Conservation (phyloP, 2,329 filamentous ascomycete genomes). For the Ilyonectria sp. region DNA sequence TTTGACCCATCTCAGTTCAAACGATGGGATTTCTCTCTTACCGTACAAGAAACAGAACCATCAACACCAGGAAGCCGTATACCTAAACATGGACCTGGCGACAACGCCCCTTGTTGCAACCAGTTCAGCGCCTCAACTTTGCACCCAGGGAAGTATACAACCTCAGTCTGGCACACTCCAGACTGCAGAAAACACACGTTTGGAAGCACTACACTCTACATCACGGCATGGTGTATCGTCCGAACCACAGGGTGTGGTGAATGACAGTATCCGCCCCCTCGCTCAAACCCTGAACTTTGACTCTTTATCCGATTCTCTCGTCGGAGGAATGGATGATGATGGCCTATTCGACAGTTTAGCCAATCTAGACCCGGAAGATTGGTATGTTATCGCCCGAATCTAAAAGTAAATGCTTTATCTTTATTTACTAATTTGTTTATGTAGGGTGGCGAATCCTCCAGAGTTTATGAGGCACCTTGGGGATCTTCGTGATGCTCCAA, state of each 20-base stretch:
- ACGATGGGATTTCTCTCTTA: not conserved
- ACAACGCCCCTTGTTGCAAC: no score
- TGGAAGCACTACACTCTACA: not conserved
- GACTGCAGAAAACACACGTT: not conserved
- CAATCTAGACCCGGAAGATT: constrained; percentile 26
- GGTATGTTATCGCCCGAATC: constrained; percentile 12
- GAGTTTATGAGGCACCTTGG: constrained; percentile 33
- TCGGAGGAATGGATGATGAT: constrained; percentile 12
- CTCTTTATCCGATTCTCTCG: not conserved
- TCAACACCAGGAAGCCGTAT: not conserved
- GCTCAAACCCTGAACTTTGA: not conserved
- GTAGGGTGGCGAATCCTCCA: constrained; percentile 27
- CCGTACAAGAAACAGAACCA: not conserved
- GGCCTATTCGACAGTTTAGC: constrained; percentile 31
- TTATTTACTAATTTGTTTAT: constrained; percentile 1
- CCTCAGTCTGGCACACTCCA: not conserved
- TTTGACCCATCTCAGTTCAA: not conserved
- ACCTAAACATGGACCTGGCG: not conserved
- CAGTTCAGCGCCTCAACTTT: not conserved
- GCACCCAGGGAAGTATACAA: not conserved
- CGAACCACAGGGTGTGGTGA: not conserved
- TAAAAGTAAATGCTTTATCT: not conserved
- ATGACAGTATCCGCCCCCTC: not conserved
- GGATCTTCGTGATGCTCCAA: constrained; percentile 11
- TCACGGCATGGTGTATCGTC: no score